phyloP scores from a whole-genome alignment of 805 yeast genomes.

The Metschnikowia shivogae region DNA sequence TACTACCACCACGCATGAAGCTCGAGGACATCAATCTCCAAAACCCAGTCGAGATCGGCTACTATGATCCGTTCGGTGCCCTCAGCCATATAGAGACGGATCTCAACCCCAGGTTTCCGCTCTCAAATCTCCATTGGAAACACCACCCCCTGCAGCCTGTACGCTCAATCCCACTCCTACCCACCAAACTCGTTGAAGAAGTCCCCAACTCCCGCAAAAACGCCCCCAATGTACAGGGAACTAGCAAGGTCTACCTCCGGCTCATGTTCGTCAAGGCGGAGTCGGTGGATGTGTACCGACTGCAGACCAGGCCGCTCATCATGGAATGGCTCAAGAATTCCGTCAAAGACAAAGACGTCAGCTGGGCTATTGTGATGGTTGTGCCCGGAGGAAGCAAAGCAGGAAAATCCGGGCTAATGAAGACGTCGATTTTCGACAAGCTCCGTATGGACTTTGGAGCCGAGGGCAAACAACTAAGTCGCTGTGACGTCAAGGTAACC shows the following conservation, averaged over 20 bases:
- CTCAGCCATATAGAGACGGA: slow-evolving; percentile 43
- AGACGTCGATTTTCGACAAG: slow-evolving; percentile 51
- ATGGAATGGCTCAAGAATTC: slow-evolving; percentile 67
- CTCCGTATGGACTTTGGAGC: slow-evolving; percentile 48
- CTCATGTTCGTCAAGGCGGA: slow-evolving; percentile 66
- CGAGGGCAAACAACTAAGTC: slow-evolving; percentile 36
- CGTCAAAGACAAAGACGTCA: slow-evolving; percentile 41
- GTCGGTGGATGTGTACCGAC: slow-evolving; percentile 67
- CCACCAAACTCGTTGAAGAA: slow-evolving; percentile 55
- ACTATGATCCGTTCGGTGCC: slow-evolving; percentile 71
- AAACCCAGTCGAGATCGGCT: slow-evolving; percentile 43
- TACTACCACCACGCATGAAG: slow-evolving; percentile 7
- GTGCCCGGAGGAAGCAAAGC: slow-evolving; percentile 38
- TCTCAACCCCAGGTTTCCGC: slow-evolving; percentile 45
- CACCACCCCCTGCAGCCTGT: slow-evolving; percentile 45
- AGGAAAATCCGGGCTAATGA: slow-evolving; percentile 35
- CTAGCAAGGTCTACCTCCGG: slow-evolving; percentile 51
- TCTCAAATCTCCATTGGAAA: slow-evolving; percentile 71
- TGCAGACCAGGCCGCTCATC: slow-evolving; percentile 77
- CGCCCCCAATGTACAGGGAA: background rate
- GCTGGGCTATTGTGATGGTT: slow-evolving; percentile 59
- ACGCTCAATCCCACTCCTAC: slow-evolving; percentile 59
- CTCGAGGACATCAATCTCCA: slow-evolving; percentile 14
- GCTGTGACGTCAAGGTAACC: slow-evolving; percentile 9
- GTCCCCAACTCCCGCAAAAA: slow-evolving; percentile 34